These are phyloP conservation scores for Gilbertella persicaria DNA, from an alignment of 371 early-diverging fungal species.

Conservation along the genomic window DNA sequence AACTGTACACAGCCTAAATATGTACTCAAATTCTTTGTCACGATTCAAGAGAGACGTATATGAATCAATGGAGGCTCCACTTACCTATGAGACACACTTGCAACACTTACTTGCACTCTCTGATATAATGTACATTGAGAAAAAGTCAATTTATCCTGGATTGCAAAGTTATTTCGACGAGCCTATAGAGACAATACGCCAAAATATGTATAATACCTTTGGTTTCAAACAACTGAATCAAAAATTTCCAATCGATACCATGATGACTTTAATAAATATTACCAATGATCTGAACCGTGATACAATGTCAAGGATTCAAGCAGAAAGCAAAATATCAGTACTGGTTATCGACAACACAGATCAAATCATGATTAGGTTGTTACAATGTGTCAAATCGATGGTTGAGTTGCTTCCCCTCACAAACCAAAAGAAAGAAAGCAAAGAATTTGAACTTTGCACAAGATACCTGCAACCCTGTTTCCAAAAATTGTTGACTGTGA, in stretches of 20 bases:
- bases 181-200: conserved; percentile 11
- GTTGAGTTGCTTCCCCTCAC: conserved; percentile 3
- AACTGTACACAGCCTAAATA: conserved; percentile 5
- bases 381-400: conserved; percentile 4
- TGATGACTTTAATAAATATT: too few relatives aligned
- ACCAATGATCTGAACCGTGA: conserved; percentile 7
- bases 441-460: conserved; percentile 9
- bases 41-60: conserved; percentile 11
- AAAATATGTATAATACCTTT: conserved; percentile 7
- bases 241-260: too few relatives aligned
- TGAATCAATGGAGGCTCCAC: conserved; percentile 14
- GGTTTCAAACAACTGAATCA: conserved; percentile 11
- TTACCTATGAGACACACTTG: conserved; percentile 14
- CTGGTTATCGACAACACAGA: conserved; percentile 4
- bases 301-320: conserved; percentile 2
- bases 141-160: conserved; percentile 8
- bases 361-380: conserved; percentile 6
- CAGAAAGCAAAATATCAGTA: conserved; percentile 5
- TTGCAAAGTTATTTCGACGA: conserved; percentile 9
- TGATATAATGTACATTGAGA: conserved; percentile 9
- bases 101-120: conserved; percentile 7
- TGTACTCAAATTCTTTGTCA: conserved; percentile 13
- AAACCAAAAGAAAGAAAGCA: conserved; percentile 9
- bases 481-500: conserved; percentile 7
- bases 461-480: conserved; percentile 5